Evolutionary conservation across 2,329 filamentous ascomycete genomes (phyloP).

Genomic region (Beauveria sp.): DNA sequence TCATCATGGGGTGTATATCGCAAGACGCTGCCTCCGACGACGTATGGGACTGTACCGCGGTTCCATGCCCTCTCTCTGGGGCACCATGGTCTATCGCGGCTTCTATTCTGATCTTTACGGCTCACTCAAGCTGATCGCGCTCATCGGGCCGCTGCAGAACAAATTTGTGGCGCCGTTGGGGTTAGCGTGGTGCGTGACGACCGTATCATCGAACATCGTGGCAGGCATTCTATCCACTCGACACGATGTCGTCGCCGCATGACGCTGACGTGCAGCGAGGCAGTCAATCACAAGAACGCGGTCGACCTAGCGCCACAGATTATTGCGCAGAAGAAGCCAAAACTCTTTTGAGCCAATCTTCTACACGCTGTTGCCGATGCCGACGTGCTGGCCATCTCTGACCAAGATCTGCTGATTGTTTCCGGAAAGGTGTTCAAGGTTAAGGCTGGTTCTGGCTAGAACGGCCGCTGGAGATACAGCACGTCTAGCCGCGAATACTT

Average conservation of each 20-base stretch:
- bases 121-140: slow-evolving; percentile 98
- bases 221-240: slow-evolving; percentile 80
- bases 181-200: slow-evolving; percentile 98
- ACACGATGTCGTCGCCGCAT: slow-evolving; percentile 99
- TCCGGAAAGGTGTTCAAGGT: slow-evolving; percentile 99
- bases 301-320: slow-evolving; percentile 95
- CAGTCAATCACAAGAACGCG: slow-evolving; percentile 99
- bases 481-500: not conserved
- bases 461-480: not conserved
- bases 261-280: slow-evolving; percentile 98
- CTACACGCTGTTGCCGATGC: slow-evolving; percentile 99
- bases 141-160: slow-evolving; percentile 83
- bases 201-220: slow-evolving; percentile 99
- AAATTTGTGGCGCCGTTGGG: slow-evolving; percentile 98
- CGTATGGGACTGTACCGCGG: slow-evolving; percentile 99
- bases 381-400: slow-evolving; percentile 99
- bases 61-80: slow-evolving; percentile 98
- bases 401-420: slow-evolving; percentile 96
- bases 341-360: slow-evolving; percentile 99
- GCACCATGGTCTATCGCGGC: slow-evolving; percentile 99
- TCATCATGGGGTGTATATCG: slow-evolving; percentile 89
- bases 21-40: slow-evolving; percentile 99
- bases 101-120: slow-evolving; percentile 99
- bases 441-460: slow-evolving; percentile 57
- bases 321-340: slow-evolving; percentile 92